Evolutionary conservation across 345 rosid species (phyloP), one percentile per base, ranked within the genome.

Genomic region (Moringa oleifera): DNA sequence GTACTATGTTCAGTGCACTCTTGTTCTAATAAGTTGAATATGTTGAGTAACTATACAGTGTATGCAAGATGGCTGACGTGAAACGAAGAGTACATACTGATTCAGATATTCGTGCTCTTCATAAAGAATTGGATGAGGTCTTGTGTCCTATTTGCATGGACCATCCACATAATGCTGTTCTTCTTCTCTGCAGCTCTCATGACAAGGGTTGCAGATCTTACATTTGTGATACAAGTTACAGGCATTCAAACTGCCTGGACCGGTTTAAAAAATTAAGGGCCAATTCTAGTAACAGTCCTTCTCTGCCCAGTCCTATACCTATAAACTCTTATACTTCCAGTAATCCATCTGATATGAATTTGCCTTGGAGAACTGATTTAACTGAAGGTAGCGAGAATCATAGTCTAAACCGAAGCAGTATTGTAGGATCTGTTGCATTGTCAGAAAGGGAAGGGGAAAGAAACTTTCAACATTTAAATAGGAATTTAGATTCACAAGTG

Each of bases 91-190:
- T 73, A 71, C 67, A 68, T 83, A 71, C 80, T 72, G 95, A 81
- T 72, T 82, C 92, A 57, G 96, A 91, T 78, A 79, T 56, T 69
- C 76, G 47, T 75, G 78, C 83, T 74, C 75, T 82, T 70, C 88
- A 87, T 73, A 85, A 83, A 80, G 92, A 83, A 74, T 74, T 86
- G 83, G 98, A 87, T 78, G 96, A 89, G 80, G 83, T 89, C 69
- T 85, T 81, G 59, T 91, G 98, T 68, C 86, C 98, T 71, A 90
- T 91, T 76, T 91, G 98, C 85, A 91, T 89, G 95, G 98, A 91
- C 74, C 91, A 89, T 74, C 96, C 98, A 57, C 98, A 91, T 80
- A 91, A 89, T 83, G 96, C 92, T 80, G 92, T 91, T 76, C 88
- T 89, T 59, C 86, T 91, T 68, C 77, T 75, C 59, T 89, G 98